phyloP scores from a whole-genome alignment of 257 asterid species.

The Salvia rosmarinus region DNA sequence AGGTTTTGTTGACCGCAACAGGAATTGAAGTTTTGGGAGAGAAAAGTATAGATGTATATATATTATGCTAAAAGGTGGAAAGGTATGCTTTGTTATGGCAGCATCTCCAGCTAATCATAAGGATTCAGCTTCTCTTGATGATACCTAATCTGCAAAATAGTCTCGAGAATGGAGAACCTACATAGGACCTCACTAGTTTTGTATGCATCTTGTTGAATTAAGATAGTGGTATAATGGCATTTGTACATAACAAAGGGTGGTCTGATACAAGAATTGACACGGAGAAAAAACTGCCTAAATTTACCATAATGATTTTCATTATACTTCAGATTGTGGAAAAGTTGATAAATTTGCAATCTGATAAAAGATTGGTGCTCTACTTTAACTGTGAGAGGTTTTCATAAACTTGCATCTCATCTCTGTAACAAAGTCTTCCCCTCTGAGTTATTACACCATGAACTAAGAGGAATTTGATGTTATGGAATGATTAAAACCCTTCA shows the following conservation, averaged over 20 bases:
- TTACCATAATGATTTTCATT: constrained; percentile 9
- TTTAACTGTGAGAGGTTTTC: not conserved
- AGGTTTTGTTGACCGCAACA: too few species aligned
- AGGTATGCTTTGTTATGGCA: too few species aligned
- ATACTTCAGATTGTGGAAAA: not conserved
- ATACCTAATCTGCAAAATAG: too few species aligned
- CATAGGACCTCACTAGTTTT: too few species aligned
- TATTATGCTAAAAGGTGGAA: too few species aligned
- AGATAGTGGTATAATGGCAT: not conserved
- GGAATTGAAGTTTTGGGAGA: too few species aligned
- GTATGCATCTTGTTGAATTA: too few species aligned
- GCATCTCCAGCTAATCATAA: too few species aligned
- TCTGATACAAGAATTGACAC: not conserved
- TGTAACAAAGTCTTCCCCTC: not conserved
- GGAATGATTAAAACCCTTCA: not conserved
- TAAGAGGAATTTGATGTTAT: not conserved
- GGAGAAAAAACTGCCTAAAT: not conserved
- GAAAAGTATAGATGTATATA: too few species aligned
- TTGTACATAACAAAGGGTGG: not conserved
- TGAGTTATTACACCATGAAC: not conserved
- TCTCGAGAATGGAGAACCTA: too few species aligned
- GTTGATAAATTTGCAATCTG: not conserved
- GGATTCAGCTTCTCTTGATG: too few species aligned
- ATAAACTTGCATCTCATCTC: not conserved
- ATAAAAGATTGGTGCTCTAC: constrained; percentile 7